These are phyloP conservation scores for Boletus pseudo-olivaceus DNA, from an alignment of 768 basidiomycete genomes.

Conservation along the genomic window DNA sequence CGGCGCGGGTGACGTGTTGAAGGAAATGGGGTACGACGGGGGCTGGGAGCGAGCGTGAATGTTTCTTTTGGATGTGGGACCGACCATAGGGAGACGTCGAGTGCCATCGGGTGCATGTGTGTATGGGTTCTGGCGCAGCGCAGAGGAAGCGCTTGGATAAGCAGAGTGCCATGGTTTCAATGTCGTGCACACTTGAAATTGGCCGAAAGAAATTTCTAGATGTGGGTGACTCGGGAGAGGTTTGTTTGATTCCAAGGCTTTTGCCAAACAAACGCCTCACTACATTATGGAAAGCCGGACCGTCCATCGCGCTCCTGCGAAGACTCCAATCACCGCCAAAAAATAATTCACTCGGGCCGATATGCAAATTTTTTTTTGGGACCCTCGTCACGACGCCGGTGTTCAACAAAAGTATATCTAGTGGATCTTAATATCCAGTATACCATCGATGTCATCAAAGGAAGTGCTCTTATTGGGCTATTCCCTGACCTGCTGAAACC, in stretches of 20 bases:
- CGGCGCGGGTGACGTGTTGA: conserved; percentile 80
- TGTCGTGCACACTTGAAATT: background rate
- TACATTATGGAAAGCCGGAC: too few species aligned
- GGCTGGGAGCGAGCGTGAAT: conserved; percentile 65
- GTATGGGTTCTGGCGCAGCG: background rate
- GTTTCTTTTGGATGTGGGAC: conserved; percentile 77
- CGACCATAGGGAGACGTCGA: conserved; percentile 82
- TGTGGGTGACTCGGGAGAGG: background rate
- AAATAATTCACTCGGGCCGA: too few species aligned
- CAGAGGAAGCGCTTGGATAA: conserved; percentile 13
- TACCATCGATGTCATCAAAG: too few species aligned
- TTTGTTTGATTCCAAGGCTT: background rate
- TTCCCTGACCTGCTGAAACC: background rate
- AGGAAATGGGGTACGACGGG: conserved; percentile 85
- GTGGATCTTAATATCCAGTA: too few species aligned
- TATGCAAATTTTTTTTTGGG: too few species aligned
- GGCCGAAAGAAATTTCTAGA: background rate
- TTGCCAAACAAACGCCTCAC: background rate
- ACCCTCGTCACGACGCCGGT: too few species aligned
- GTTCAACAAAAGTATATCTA: too few species aligned
- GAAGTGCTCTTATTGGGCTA: too few species aligned
- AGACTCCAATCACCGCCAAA: too few species aligned
- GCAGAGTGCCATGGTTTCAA: conserved; percentile 12
- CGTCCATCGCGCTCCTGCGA: too few species aligned
- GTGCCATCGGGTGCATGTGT: conserved; percentile 36